These are phyloP conservation scores for Vitis rupestris DNA, from an alignment of 164 flowering plant genomes.

Conservation along the genomic window DNA sequence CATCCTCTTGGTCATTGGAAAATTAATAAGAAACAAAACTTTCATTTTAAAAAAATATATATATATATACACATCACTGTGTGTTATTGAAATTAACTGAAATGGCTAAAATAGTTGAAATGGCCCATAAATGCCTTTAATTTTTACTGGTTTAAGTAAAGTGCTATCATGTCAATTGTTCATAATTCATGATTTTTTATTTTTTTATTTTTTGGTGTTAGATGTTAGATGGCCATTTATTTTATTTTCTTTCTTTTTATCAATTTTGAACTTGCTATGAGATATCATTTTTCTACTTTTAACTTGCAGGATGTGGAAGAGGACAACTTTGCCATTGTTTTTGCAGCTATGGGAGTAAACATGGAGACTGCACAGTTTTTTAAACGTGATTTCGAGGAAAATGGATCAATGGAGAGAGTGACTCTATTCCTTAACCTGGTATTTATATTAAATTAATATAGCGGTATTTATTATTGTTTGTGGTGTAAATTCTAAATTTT, in stretches of 20 bases:
- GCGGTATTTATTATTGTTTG: background rate
- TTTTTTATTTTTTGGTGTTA: background rate
- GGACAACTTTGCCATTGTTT: constrained; percentile 97
- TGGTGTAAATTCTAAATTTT: background rate
- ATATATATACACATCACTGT: background rate
- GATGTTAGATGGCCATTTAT: background rate
- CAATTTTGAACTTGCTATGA: background rate
- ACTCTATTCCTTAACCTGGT: constrained; percentile 94
- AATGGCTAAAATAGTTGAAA: background rate
- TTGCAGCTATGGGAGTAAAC: constrained; percentile 99
- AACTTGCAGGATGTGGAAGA: constrained; percentile 69
- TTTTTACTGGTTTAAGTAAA: background rate
- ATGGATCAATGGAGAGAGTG: constrained; percentile 99
- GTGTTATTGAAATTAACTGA: background rate
- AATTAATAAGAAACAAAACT: background rate
- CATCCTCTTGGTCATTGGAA: background rate
- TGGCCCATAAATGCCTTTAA: background rate
- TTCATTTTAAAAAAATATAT: background rate
- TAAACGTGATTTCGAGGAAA: constrained; percentile 99
- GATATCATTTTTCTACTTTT: background rate
- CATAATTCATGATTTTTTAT: background rate
- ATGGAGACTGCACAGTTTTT: constrained; percentile 99
- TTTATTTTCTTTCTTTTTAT: background rate
- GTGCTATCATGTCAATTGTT: background rate
- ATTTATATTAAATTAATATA: constrained; percentile 8